Base-by-base conservation (phyloP, 108 stramenopile species). In the Nitzschia putrida region DNA sequence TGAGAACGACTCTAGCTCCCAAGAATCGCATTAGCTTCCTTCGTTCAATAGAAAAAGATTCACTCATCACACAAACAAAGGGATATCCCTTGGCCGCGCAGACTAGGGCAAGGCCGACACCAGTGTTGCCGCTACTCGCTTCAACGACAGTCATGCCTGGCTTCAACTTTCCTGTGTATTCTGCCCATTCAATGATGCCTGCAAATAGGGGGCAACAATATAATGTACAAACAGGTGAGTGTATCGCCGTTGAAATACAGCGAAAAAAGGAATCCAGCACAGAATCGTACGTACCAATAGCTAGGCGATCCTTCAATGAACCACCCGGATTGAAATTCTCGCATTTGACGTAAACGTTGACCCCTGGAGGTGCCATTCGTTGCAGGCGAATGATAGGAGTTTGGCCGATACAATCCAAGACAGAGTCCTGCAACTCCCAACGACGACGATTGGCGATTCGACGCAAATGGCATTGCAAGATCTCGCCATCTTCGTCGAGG, bases 281-380 rank as follows among this genome's bases (percentile, higher is more conserved):
- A 50, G 3, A 50, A 50, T 5, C 3, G 20, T 50, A 50, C 49
- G 3, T 79, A 0, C 70, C 42, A 61, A 95, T 72, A 11, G 85
- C 79, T 40, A 89, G 57, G 39, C 97, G 85, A 79, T 97, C 97
- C 81, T 97, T 97, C 63, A 94, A 87, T 9, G 88, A 85, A 5
- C 80, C 73, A 40, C 83, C 73, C 1, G 97, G 97, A 59, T 96
- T 96, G 51, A 88, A 85, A 64, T 57, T 86, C 72, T 97, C 97
- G 42, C 66, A 73, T 65, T 93, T 93, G 56, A 79, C 82, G 23
- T 64, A 64, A 21, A 34, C 25, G 21, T 49, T 45, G n/a, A 55
- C 54, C 13, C 22, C 54, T n/a, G 49, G 49, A 13, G 54, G 54
- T 23, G 44, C 23, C 20, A 64, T 49, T 8, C 44, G 42, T 13